Conservation (phyloP, 495 filamentous ascomycete genomes). For the Thermochaetoides thermophila region DNA sequence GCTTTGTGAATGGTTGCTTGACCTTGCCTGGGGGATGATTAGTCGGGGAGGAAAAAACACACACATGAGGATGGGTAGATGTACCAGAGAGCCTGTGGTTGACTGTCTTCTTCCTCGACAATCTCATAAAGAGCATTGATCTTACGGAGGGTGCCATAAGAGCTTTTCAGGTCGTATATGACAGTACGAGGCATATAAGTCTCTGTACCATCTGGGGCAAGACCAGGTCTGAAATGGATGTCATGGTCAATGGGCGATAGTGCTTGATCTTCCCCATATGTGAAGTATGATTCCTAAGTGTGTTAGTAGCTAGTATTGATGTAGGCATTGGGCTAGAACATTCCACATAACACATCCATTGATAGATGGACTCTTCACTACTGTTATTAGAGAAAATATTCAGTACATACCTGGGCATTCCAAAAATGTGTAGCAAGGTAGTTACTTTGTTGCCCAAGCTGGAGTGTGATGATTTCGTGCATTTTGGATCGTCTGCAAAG, state of each 20-base stretch:
- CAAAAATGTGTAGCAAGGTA: conserved; percentile 96
- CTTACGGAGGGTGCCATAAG: conserved; percentile 76
- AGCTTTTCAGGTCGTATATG: conserved; percentile 88
- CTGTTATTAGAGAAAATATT: too few relatives aligned
- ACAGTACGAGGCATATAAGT: conserved; percentile 84
- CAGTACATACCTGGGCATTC: conserved; percentile 56
- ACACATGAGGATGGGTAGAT: conserved; percentile 9
- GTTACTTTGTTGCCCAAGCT: conserved; percentile 85
- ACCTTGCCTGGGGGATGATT: conserved; percentile 41
- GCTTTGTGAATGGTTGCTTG: conserved; percentile 51
- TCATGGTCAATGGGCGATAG: conserved; percentile 75
- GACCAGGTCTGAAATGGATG: conserved; percentile 77
- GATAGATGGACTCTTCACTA: too few relatives aligned
- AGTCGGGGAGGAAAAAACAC: background rate
- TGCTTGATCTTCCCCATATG: conserved; percentile 49
- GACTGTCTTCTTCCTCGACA: conserved; percentile 31
- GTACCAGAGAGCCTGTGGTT: conserved; percentile 45
- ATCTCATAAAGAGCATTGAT: conserved; percentile 79
- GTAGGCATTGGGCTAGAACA: too few relatives aligned
- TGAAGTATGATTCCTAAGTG: conserved; percentile 90
- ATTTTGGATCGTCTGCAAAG: conserved; percentile 29
- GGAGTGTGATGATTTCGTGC: conserved; percentile 92
- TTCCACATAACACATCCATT: too few relatives aligned
- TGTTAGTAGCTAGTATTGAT: conserved; percentile 6
- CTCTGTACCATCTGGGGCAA: conserved; percentile 67